A percentile compares a stretch with the other conserved stretches of the same genome.
phyloP scores from a whole-genome alignment of 371 early-diverging fungal genomes.

The Nematocida sp. region DNA sequence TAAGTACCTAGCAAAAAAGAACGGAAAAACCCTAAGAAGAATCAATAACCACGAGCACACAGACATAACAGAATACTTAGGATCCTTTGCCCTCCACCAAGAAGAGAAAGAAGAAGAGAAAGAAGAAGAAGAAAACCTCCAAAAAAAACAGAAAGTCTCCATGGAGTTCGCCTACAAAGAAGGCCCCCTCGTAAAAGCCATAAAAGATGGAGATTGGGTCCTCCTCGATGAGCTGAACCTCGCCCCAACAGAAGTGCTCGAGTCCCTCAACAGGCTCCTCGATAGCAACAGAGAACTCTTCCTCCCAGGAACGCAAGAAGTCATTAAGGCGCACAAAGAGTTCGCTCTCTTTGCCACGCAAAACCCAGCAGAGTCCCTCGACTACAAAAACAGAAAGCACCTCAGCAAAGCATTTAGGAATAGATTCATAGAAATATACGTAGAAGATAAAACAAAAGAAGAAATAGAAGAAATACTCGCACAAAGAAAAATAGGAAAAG shows the following conservation, averaged over 20 bases:
- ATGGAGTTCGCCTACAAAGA: constrained; percentile 87
- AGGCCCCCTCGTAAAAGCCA: constrained; percentile 87
- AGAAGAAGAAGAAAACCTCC: background rate
- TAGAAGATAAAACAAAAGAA: constrained; percentile 38
- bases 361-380: constrained; percentile 79
- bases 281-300: constrained; percentile 96
- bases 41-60: constrained; percentile 99
- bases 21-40: constrained; percentile 85
- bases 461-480: constrained; percentile 43
- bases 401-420: constrained; percentile 97
- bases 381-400: constrained; percentile 94
- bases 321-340: constrained; percentile 83
- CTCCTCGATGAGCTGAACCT: constrained; percentile 98
- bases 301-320: constrained; percentile 88
- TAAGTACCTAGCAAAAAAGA: constrained; percentile 83
- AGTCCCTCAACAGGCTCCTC: constrained; percentile 91
- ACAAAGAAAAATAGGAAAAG: constrained; percentile 44
- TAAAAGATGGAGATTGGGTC: constrained; percentile 93
- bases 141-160: constrained; percentile 68
- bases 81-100: constrained; percentile 70
- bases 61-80: constrained; percentile 93
- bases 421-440: constrained; percentile 77
- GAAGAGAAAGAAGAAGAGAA: constrained; percentile 61
- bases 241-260: constrained; percentile 95
- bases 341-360: constrained; percentile 99